Evolutionary conservation across 352 stramenopile genomes (phyloP).

Genomic region (Globisporangium nunn): DNA sequence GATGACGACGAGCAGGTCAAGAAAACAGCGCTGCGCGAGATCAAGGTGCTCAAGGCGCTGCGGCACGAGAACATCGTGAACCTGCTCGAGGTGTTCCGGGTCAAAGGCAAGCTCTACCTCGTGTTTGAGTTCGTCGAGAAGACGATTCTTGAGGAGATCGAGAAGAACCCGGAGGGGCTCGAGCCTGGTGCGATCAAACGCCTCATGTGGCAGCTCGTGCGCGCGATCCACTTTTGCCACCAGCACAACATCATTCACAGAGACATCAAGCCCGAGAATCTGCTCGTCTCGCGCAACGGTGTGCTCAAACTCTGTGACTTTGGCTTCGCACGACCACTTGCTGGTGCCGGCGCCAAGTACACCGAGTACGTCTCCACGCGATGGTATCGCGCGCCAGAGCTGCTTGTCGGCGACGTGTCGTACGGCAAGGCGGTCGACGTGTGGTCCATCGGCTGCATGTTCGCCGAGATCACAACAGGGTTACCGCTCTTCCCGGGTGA

Average conservation of each 20-base stretch:
- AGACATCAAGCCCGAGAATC: too few species aligned
- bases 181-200: slow-evolving; percentile 53
- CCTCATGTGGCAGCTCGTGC: slow-evolving; percentile 83
- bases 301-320: slow-evolving; percentile 94
- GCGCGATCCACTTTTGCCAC: slow-evolving; percentile 19
- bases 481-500: slow-evolving; percentile 95
- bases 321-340: slow-evolving; percentile 70
- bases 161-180: slow-evolving; percentile 81
- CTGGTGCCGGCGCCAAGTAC: slow-evolving; percentile 60
- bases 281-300: slow-evolving; percentile 81
- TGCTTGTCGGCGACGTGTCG: slow-evolving; percentile 79
- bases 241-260: too few species aligned
- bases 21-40: slow-evolving; percentile 80
- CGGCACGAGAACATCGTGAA: slow-evolving; percentile 86
- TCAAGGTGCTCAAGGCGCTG: slow-evolving; percentile 83
- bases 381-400: slow-evolving; percentile 94
- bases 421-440: slow-evolving; percentile 97
- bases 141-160: slow-evolving; percentile 87
- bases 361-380: slow-evolving; percentile 90
- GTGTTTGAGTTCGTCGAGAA: slow-evolving; percentile 88
- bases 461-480: slow-evolving; percentile 94
- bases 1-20: slow-evolving; percentile 88
- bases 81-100: slow-evolving; percentile 79
- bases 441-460: slow-evolving; percentile 96
- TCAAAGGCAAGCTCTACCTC: slow-evolving; percentile 79